Conservation (phyloP, 257 asterid species). For the Sherardia arvensis region DNA sequence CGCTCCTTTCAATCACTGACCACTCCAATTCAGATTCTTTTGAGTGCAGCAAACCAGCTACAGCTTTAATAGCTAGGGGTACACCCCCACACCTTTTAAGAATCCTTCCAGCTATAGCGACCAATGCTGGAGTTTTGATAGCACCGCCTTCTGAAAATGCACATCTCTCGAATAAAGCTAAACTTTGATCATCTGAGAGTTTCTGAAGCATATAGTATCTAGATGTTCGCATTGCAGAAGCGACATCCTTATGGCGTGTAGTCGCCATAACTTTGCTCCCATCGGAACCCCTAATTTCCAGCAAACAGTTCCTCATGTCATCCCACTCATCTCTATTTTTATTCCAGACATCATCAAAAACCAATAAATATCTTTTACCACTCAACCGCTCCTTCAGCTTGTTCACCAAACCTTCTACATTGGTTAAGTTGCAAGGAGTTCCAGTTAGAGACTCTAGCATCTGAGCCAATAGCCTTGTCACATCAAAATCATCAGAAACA, state of each 20-base stretch:
- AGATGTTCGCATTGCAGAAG: neutral
- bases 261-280: constrained; percentile 21
- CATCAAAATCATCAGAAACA: constrained; percentile 12
- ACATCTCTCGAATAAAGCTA: constrained; percentile 17
- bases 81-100: constrained; percentile 24
- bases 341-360: constrained; percentile 21
- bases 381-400: neutral
- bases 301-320: constrained; percentile 3
- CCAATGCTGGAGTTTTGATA: constrained; percentile 4
- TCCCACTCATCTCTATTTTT: constrained; percentile 10
- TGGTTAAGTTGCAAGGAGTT: neutral
- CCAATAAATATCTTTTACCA: constrained; percentile 12
- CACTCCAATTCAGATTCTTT: constrained; percentile 11
- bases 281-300: constrained; percentile 6
- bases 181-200: constrained; percentile 17
- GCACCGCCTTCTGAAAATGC: constrained; percentile 12
- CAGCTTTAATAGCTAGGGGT: constrained; percentile 26
- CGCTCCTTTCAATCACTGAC: constrained; percentile 6
- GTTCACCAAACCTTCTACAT: constrained; percentile 12
- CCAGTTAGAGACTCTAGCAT: constrained; percentile 10
- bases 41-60: constrained; percentile 18
- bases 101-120: constrained; percentile 11
- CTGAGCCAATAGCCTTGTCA: neutral
- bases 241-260: constrained; percentile 11
- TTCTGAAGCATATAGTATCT: neutral